A percentile compares a stretch with the other conserved stretches of the same genome.
These are phyloP conservation scores for Nakazawaea wyomingensis DNA, from an alignment of 805 yeast species.

Conservation along the genomic window DNA sequence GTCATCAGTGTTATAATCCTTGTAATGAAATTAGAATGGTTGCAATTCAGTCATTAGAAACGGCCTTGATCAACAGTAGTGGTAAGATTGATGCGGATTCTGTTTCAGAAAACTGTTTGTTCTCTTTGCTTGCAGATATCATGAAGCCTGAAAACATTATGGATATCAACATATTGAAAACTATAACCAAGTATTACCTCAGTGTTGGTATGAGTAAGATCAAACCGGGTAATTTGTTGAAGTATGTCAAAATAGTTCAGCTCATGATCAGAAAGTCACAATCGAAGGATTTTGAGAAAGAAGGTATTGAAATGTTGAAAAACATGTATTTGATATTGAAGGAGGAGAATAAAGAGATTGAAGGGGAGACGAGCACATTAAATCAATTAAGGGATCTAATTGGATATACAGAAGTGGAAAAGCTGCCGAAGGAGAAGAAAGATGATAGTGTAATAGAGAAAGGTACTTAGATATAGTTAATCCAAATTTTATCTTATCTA, in stretches of 20 bases:
- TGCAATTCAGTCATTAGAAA: conserved; percentile 60
- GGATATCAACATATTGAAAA: conserved; percentile 25
- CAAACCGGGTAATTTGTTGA: conserved; percentile 8
- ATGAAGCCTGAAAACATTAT: conserved; percentile 47
- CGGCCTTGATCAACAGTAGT: conserved; percentile 34
- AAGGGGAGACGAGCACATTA: conserved; percentile 20
- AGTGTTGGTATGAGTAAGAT: conserved; percentile 9
- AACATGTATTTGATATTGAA: conserved; percentile 27
- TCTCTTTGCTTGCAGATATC: conserved; percentile 66
- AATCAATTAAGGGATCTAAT: conserved; percentile 4
- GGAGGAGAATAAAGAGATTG: conserved; percentile 13
- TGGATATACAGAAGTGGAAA: conserved; percentile 1
- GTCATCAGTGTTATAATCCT: conserved; percentile 87
- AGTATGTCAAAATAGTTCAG: conserved; percentile 12
- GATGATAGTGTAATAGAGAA: background rate
- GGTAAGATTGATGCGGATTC: conserved; percentile 38
- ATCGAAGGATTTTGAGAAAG: conserved; percentile 24
- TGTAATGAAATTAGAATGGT: conserved; percentile 68
- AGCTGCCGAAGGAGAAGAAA: background rate
- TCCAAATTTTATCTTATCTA: too few relatives aligned
- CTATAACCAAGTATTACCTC: conserved; percentile 12
- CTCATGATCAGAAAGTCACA: conserved; percentile 11
- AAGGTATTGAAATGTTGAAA: conserved; percentile 27
- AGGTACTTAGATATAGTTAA: background rate
- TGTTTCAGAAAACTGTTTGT: conserved; percentile 69